Conservation (phyloP, 495 filamentous ascomycete genomes). For the Neurospora sp. region DNA sequence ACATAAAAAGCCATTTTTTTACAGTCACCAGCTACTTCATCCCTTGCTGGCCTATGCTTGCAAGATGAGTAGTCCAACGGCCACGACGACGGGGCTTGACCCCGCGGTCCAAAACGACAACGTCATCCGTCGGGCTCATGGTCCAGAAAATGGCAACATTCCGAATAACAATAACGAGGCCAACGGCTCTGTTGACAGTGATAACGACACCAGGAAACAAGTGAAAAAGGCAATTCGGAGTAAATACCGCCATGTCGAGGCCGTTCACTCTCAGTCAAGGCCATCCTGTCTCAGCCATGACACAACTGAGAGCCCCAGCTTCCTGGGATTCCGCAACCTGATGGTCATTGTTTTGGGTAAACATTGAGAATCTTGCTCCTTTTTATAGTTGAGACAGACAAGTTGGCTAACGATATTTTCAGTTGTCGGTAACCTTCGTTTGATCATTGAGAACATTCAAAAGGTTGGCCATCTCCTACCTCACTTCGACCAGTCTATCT, state of each 20-base stretch:
- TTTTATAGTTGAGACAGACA: neutral
- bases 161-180: neutral
- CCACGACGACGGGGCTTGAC: constrained; percentile 6
- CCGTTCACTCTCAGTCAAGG: constrained; percentile 60
- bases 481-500: neutral
- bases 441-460: constrained; percentile 94
- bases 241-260: constrained; percentile 82
- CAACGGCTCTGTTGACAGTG: constrained; percentile 3
- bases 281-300: constrained; percentile 84
- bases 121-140: neutral
- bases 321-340: constrained; percentile 86
- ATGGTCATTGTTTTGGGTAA: constrained; percentile 89
- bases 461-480: constrained; percentile 48
- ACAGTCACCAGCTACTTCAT: neutral
- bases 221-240: constrained; percentile 16
- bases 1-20: neutral
- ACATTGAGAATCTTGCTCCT: constrained; percentile 5
- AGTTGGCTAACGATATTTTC: neutral
- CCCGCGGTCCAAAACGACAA: neutral
- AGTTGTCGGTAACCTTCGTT: constrained; percentile 86
- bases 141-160: neutral
- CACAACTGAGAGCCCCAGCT: constrained; percentile 60
- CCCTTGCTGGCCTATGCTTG: neutral
- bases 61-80: constrained; percentile 12
- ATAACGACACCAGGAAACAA: constrained; percentile 6